Conservation (phyloP, 257 asterid species). For the Coffea canephora region DNA sequence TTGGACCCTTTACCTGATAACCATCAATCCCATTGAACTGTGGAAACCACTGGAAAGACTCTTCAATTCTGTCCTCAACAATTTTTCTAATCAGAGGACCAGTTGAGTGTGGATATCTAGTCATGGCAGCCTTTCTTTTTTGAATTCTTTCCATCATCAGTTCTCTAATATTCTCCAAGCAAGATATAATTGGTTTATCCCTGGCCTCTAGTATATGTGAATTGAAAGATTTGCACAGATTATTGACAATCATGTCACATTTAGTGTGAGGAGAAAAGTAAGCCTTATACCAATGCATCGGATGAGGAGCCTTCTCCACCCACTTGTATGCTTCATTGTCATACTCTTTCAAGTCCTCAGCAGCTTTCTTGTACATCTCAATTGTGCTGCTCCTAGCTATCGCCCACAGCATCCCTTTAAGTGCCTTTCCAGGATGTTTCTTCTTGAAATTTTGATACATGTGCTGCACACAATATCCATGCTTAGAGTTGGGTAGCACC, state of each 20-base stretch:
- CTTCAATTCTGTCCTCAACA: background rate
- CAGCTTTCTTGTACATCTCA: background rate
- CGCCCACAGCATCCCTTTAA: too few species aligned
- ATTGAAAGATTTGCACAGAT: too few species aligned
- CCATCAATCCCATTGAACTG: background rate
- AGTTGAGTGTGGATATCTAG: too few species aligned
- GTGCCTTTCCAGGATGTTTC: too few species aligned
- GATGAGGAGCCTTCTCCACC: background rate
- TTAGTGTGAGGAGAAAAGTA: background rate
- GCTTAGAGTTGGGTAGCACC: background rate
- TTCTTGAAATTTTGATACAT: too few species aligned
- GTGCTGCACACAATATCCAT: background rate
- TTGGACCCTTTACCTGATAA: background rate
- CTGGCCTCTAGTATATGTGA: too few species aligned
- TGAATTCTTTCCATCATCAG: too few species aligned
- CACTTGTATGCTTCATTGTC: background rate
- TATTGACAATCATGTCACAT: background rate
- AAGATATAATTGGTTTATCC: too few species aligned
- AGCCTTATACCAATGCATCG: background rate
- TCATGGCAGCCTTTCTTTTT: too few species aligned
- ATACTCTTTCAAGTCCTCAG: background rate
- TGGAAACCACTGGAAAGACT: background rate
- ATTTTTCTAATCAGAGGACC: too few species aligned
- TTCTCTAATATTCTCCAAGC: too few species aligned
- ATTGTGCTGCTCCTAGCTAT: background rate